Evolutionary conservation across 2,329 filamentous ascomycete species (phyloP), one percentile per base, ranked within the genome.

Genomic region (Sclerotinia sclerotiorum): DNA sequence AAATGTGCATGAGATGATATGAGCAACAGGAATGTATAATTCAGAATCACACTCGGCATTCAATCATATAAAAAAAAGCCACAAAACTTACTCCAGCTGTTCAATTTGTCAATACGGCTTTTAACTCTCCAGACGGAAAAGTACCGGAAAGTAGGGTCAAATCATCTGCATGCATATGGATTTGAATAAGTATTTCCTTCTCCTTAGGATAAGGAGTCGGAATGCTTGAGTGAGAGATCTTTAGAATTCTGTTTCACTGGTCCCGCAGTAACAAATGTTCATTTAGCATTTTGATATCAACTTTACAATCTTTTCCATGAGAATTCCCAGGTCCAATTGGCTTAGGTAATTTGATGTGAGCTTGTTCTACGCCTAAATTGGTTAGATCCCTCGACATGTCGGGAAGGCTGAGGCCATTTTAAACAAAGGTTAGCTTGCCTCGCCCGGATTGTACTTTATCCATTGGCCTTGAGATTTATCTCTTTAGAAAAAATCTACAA

Each of bases 331-430:
- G 17, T 49, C 21, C 35, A n/a, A 51, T 51, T 51, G 46, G 60
- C 46, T 51, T 62, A 62, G 60, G 60, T 62, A 62, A 62, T 39
- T 62, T 3, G 29, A n/a, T 1, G 1, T 21, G 3, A 10, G 11
- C 5, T 32, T n/a, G 2, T 11, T 1, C 11, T 62, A 62, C 52
- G 24, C 65, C 42, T n/a, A 46, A 52, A 48, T 13, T 4, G 32
- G 56, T 62, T 67, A 67, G 65, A 21, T 42, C 46, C 15, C 15
- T 8, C 39, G 21, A 21, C 32, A n/a, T 17, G 49, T 44, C 46
- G 54, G 24, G 27, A 69, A 68, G 66, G 66, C 66, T 68, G 66
- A 64, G 66, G 60, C 58, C 51, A 64, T 68, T 68, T 56, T 54
- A 51, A 61, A 67, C 56, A 67, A 67, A 67, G 65, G 42, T 44